Evolutionary conservation across 1,284 basidiomycete species (phyloP).

Genomic region (Fistulinella cinereoalba): DNA sequence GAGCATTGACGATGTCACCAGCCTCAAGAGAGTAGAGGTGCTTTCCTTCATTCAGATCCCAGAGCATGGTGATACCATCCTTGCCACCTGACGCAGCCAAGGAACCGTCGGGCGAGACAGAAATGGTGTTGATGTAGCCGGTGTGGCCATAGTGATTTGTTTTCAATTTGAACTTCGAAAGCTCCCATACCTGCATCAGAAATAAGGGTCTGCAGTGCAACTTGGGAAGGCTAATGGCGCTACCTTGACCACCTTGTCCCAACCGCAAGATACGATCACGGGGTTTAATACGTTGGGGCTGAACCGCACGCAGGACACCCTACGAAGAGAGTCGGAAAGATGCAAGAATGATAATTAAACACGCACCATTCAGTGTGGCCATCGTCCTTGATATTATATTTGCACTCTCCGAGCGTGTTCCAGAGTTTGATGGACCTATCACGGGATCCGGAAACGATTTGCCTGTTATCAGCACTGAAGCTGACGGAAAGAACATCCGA

Average conservation of each 20-base stretch:
- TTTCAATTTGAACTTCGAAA: slow-evolving; percentile 99
- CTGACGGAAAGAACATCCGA: slow-evolving; percentile 97
- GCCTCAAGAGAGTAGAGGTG: slow-evolving; percentile 99
- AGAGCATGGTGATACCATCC: slow-evolving; percentile 99
- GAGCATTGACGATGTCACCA: slow-evolving; percentile 97
- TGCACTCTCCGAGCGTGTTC: slow-evolving; percentile 99
- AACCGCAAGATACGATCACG: slow-evolving; percentile 98
- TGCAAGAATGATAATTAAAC: background rate
- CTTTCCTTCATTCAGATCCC: slow-evolving; percentile 99
- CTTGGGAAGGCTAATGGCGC: slow-evolving; percentile 61
- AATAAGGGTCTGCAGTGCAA: slow-evolving; percentile 14
- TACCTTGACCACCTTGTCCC: slow-evolving; percentile 99
- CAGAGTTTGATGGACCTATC: slow-evolving; percentile 99
- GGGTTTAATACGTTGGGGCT: slow-evolving; percentile 98
- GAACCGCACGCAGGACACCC: slow-evolving; percentile 99
- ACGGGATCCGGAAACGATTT: slow-evolving; percentile 98
- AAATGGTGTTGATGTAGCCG: slow-evolving; percentile 99
- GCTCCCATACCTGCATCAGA: slow-evolving; percentile 89
- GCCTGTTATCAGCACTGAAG: slow-evolving; percentile 96
- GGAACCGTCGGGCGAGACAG: slow-evolving; percentile 98
- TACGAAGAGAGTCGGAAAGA: slow-evolving; percentile 30
- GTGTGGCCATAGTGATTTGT: slow-evolving; percentile 99
- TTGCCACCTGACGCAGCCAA: slow-evolving; percentile 99
- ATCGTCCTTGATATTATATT: slow-evolving; percentile 99
- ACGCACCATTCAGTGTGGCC: slow-evolving; percentile 92